Base-by-base conservation (phyloP, 805 yeast species). In the Pichia kluyveri region DNA sequence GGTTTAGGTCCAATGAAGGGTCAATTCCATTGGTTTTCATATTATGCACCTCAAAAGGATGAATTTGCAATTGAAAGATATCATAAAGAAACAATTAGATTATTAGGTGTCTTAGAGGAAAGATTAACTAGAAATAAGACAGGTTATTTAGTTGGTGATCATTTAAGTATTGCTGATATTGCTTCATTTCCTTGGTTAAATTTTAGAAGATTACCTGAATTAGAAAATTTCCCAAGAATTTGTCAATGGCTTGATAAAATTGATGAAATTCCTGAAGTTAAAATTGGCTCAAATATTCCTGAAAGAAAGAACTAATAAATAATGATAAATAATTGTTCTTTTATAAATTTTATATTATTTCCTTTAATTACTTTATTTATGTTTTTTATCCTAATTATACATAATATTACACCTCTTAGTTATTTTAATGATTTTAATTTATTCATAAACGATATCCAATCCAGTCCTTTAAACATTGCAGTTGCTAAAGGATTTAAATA, bases 1-100 rank as follows among this genome's bases (percentile, higher is more conserved):
- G 76, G 77, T 8, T 63, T 75, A 39, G 82, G 82, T 32, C 85
- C 86, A 48, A 76, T 73, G 72, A 80, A 73, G 56, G 86, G 86
- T 11, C 85, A 80, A 58, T 76, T 75, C 40, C 59, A 62, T 51
- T 80, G 75, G 58, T 82, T 80, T 57, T 38, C 50, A 1, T 18
- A 47, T 6, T 70, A 49, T 55, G 77, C 82, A 7, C 61, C 66
- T 0, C 84, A 76, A 51, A 73, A 78, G 56, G 57, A 77, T 41
- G 77, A 72, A 23, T 80, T 77, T 56, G 85, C 70, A 18, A 72
- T 75, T 44, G 66, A 73, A 30, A 68, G 86, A 53, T 82, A 72
- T 57, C 46, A 55, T 9, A 67, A 65, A 28, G 86, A 82, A 54
- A 70, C 80, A 9, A 63, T 68, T 28, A 67, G 86, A 56, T 67